Evolutionary conservation across 2,329 filamentous ascomycete species (phyloP).

Genomic region (Clonostachys sp.): DNA sequence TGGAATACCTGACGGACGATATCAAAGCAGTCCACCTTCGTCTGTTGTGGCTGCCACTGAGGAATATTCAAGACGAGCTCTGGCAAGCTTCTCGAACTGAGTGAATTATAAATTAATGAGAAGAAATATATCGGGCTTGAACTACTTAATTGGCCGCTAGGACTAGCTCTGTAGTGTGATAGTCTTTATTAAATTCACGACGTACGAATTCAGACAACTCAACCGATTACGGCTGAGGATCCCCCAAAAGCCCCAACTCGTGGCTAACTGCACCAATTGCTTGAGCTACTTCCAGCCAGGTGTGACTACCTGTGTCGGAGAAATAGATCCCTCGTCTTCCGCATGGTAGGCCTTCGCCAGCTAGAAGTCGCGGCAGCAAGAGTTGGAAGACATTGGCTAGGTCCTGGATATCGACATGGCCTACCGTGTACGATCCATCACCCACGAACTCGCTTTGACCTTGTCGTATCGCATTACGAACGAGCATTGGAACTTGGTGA

Average conservation of each 20-base stretch:
- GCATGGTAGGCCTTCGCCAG: slow-evolving; percentile 19
- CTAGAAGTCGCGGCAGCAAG: slow-evolving; percentile 23
- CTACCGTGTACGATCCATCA: slow-evolving; percentile 27
- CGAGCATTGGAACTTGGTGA: slow-evolving; percentile 28
- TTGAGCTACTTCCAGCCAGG: slow-evolving; percentile 30
- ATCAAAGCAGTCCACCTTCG: too few relatives aligned
- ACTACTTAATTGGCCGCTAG: too few relatives aligned
- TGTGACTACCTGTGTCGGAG: slow-evolving; percentile 27
- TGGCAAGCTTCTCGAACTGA: too few relatives aligned
- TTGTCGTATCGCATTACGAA: slow-evolving; percentile 17
- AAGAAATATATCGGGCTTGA: too few relatives aligned
- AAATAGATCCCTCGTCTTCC: slow-evolving; percentile 36
- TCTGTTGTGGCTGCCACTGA: too few relatives aligned
- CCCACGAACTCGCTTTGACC: slow-evolving; percentile 18
- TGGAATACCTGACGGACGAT: too few relatives aligned
- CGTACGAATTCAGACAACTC: neutral
- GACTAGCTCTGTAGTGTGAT: too few relatives aligned
- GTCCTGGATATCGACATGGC: slow-evolving; percentile 39
- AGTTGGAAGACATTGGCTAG: slow-evolving; percentile 33
- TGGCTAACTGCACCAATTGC: slow-evolving; percentile 17
- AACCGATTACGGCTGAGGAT: neutral
- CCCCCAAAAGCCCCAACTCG: neutral
- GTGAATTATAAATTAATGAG: too few relatives aligned
- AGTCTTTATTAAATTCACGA: too few relatives aligned
- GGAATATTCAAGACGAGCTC: too few relatives aligned